These are phyloP conservation scores for Thyridium curvatum DNA, from an alignment of 2,329 filamentous ascomycete genomes.

Conservation along the genomic window DNA sequence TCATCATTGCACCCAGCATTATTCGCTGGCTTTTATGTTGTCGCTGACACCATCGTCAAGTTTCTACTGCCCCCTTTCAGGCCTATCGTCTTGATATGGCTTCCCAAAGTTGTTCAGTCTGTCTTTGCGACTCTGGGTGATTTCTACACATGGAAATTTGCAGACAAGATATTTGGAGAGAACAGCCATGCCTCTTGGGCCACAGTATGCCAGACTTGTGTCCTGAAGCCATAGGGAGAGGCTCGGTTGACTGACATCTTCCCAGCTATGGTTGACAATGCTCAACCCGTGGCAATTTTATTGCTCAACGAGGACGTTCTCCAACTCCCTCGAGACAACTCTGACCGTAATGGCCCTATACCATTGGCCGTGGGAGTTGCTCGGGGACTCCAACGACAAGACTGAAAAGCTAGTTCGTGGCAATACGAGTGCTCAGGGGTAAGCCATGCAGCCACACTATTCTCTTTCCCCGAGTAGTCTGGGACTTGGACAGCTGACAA, in stretches of 20 bases:
- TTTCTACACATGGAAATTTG: conserved; percentile 82
- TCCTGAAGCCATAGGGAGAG: background rate
- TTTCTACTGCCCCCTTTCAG: conserved; percentile 48
- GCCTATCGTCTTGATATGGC: conserved; percentile 61
- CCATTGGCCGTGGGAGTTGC: conserved; percentile 80
- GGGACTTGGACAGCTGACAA: conserved; percentile 6
- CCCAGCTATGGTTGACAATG: conserved; percentile 62
- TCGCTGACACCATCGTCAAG: conserved; percentile 49
- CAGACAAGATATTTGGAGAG: conserved; percentile 64
- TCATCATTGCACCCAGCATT: conserved; percentile 87
- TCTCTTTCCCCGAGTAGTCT: conserved; percentile 8
- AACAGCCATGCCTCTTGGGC: conserved; percentile 59
- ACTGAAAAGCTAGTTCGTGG: conserved; percentile 23
- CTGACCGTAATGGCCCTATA: conserved; percentile 74
- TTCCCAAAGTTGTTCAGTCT: conserved; percentile 72
- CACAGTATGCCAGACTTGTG: conserved; percentile 48
- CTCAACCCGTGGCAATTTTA: conserved; percentile 95
- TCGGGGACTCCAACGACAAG: conserved; percentile 34
- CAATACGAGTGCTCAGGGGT: conserved; percentile 11
- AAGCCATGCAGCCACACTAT: conserved; percentile 17
- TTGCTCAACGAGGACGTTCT: conserved; percentile 86
- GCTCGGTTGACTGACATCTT: background rate
- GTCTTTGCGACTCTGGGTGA: conserved; percentile 72
- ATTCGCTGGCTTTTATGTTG: conserved; percentile 70
- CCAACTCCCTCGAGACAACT: conserved; percentile 88